Conservation (phyloP, 768 basidiomycete genomes). For the Lactarius sp. region DNA sequence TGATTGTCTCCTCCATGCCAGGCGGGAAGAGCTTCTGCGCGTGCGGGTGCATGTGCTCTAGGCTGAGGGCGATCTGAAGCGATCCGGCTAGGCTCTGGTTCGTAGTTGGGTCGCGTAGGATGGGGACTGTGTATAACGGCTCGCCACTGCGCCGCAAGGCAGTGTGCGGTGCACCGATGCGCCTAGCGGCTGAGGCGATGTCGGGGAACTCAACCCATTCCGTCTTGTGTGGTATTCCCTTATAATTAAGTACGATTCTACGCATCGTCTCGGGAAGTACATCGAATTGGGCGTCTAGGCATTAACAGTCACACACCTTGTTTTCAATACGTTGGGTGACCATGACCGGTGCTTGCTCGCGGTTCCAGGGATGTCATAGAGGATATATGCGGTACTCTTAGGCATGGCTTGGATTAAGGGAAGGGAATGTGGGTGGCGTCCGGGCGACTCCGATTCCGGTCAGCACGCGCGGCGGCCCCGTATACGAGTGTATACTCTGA, state of each 20-base stretch:
- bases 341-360: slow-evolving; percentile 25
- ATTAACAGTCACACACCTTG: slow-evolving; percentile 28
- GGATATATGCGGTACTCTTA: background rate
- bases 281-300: background rate
- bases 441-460: no score
- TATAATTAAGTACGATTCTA: slow-evolving; percentile 35
- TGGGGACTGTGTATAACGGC: background rate
- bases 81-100: slow-evolving; percentile 38
- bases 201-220: slow-evolving; percentile 33
- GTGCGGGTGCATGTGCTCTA: slow-evolving; percentile 44
- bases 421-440: no score
- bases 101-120: background rate
- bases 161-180: background rate
- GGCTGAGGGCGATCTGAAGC: slow-evolving; percentile 41
- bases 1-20: slow-evolving; percentile 16
- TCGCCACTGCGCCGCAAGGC: background rate
- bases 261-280: background rate
- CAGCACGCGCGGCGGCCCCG: no score
- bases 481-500: no score
- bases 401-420: background rate
- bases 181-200: background rate
- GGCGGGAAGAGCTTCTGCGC: slow-evolving; percentile 32
- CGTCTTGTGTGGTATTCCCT: slow-evolving; percentile 28
- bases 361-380: slow-evolving; percentile 23
- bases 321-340: slow-evolving; percentile 34